Conservation (phyloP, 768 basidiomycete genomes). For the Tubosaeta sp. region DNA sequence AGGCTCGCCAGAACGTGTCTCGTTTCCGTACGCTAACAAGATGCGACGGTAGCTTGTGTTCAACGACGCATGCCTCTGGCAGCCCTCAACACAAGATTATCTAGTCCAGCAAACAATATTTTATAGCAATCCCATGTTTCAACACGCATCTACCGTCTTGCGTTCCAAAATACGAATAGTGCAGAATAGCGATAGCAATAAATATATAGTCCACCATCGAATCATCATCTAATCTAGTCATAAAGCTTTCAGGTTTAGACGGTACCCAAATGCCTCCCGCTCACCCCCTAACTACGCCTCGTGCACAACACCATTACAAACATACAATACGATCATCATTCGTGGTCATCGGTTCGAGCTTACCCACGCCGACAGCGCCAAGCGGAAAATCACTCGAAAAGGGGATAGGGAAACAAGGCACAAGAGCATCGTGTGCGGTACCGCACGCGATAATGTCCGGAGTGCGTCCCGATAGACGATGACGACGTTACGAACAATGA, state of each 20-base stretch:
- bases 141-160: too few relatives aligned
- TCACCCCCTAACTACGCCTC: not conserved
- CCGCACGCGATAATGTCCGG: constrained; percentile 2
- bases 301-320: not conserved
- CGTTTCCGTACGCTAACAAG: too few relatives aligned
- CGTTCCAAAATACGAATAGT: not conserved
- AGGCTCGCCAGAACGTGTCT: too few relatives aligned
- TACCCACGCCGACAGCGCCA: not conserved
- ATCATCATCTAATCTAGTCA: not conserved
- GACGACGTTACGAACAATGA: constrained; percentile 1
- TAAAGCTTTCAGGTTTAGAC: not conserved
- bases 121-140: too few relatives aligned
- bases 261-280: not conserved
- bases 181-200: not conserved
- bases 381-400: not conserved
- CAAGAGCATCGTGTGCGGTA: not conserved
- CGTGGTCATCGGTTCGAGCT: constrained; percentile 4
- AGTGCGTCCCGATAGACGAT: constrained; percentile 1
- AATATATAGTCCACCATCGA: not conserved
- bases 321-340: not conserved
- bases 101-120: not conserved
- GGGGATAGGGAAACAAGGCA: not conserved
- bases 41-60: not conserved
- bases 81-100: not conserved
- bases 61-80: not conserved